These are phyloP conservation scores for Smallanthus sonchifolius DNA, from an alignment of 129 eudicot species.

Conservation along the genomic window DNA sequence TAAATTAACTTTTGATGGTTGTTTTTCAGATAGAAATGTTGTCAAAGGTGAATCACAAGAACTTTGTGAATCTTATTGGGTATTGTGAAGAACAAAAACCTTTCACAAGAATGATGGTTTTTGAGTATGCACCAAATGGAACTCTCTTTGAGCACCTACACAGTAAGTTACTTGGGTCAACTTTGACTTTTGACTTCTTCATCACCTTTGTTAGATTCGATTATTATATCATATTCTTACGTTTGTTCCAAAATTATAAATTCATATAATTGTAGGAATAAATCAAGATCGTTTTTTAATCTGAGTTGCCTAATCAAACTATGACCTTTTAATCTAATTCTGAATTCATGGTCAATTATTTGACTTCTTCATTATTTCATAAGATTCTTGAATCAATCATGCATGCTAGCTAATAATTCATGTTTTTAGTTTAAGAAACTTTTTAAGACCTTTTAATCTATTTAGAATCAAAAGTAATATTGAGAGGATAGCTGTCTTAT, in stretches of 20 bases:
- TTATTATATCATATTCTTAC: conserved; percentile 1
- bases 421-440: not conserved
- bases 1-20: not conserved
- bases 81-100: conserved; percentile 80
- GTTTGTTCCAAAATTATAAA: not conserved
- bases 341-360: conserved; percentile 15
- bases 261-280: not conserved
- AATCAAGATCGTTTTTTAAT: conserved; percentile 1
- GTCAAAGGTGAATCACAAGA: conserved; percentile 82
- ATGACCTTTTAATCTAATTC: conserved; percentile 15
- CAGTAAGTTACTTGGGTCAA: conserved; percentile 42
- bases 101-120: conserved; percentile 94
- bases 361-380: conserved; percentile 16
- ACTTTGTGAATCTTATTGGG: conserved; percentile 81
- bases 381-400: conserved; percentile 25
- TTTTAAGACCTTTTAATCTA: conserved; percentile 12
- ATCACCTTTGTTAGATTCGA: not conserved
- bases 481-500: conserved; percentile 13
- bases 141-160: conserved; percentile 86
- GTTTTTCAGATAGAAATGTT: conserved; percentile 63
- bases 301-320: conserved; percentile 10
- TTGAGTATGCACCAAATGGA: conserved; percentile 93
- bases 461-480: conserved; percentile 16
- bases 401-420: conserved; percentile 24
- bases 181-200: conserved; percentile 9